Conservation (phyloP, 106 monocot species). For the Vanilla planifolia region DNA sequence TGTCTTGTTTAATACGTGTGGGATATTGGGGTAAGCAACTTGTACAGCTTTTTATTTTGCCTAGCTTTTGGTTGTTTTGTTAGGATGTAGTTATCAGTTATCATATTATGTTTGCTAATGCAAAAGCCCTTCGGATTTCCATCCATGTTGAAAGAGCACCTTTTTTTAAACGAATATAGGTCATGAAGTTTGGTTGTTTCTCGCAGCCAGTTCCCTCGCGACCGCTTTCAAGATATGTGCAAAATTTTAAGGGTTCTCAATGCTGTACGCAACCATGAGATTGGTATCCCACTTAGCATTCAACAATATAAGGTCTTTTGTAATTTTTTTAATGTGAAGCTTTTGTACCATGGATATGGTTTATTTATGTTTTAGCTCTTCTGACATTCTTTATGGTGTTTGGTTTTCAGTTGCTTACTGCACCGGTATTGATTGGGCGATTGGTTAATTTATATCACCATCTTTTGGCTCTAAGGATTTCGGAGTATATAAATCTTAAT, state of each 20-base stretch:
- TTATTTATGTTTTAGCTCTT: constrained; percentile 11
- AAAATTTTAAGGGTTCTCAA: constrained; percentile 82
- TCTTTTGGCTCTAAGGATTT: constrained; percentile 74
- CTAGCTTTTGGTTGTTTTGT: neutral
- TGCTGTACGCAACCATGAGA: constrained; percentile 80
- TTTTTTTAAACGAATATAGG: constrained; percentile 34
- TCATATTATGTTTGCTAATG: neutral
- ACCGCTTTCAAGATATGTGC: constrained; percentile 95
- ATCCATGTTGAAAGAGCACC: constrained; percentile 14
- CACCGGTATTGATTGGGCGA: constrained; percentile 84
- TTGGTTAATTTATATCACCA: constrained; percentile 84
- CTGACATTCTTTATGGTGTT: neutral
- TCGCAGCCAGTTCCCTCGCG: constrained; percentile 92
- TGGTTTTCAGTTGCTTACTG: constrained; percentile 73
- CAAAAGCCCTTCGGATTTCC: neutral
- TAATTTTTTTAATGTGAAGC: neutral
- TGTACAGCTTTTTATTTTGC: neutral
- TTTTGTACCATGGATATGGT: constrained; percentile 2
- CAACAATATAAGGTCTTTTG: constrained; percentile 82
- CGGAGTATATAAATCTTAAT: constrained; percentile 84
- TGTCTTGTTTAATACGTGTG: neutral
- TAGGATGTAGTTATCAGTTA: neutral
- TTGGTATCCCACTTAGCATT: constrained; percentile 92
- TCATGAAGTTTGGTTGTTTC: constrained; percentile 62
- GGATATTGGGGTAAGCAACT: neutral